Conservation (phyloP, 2,329 filamentous ascomycete species). For the Helminthosporium solani region DNA sequence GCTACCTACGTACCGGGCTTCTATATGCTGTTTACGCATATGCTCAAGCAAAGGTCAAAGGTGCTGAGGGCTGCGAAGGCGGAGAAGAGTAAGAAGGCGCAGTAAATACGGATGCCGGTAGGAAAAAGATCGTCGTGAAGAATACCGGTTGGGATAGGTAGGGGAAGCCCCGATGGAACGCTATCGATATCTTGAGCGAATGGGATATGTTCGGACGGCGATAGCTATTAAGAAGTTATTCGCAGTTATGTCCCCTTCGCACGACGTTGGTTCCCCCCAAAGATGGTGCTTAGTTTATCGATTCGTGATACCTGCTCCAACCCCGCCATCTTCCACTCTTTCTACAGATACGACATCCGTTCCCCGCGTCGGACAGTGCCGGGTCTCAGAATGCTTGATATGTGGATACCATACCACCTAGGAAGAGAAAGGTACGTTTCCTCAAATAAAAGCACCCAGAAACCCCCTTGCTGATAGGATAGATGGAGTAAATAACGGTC, state of each 20-base stretch:
- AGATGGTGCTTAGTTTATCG: constrained; percentile 1
- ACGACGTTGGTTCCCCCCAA: constrained; percentile 1
- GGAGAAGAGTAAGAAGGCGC: background rate
- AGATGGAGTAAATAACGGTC: too few relatives aligned
- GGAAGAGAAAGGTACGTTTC: too few relatives aligned
- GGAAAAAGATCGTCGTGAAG: background rate
- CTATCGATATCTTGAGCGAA: background rate
- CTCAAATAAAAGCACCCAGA: too few relatives aligned
- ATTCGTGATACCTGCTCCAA: constrained; percentile 2
- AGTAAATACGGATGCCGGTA: background rate
- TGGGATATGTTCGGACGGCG: background rate
- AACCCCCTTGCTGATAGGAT: too few relatives aligned
- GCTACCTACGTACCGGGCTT: constrained; percentile 76
- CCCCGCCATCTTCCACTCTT: constrained; percentile 1
- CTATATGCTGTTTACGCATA: constrained; percentile 87
- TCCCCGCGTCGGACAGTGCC: too few relatives aligned
- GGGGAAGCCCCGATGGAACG: background rate
- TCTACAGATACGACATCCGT: too few relatives aligned
- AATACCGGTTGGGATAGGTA: too few relatives aligned
- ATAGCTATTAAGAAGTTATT: too few relatives aligned
- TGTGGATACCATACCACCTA: too few relatives aligned
- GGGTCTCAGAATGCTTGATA: too few relatives aligned
- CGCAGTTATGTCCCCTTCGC: too few relatives aligned
- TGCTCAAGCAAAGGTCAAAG: constrained; percentile 88
- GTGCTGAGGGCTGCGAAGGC: constrained; percentile 62